phyloP scores from a whole-genome alignment of 495 filamentous ascomycete genomes.

The Parachaetomium inaequale region DNA sequence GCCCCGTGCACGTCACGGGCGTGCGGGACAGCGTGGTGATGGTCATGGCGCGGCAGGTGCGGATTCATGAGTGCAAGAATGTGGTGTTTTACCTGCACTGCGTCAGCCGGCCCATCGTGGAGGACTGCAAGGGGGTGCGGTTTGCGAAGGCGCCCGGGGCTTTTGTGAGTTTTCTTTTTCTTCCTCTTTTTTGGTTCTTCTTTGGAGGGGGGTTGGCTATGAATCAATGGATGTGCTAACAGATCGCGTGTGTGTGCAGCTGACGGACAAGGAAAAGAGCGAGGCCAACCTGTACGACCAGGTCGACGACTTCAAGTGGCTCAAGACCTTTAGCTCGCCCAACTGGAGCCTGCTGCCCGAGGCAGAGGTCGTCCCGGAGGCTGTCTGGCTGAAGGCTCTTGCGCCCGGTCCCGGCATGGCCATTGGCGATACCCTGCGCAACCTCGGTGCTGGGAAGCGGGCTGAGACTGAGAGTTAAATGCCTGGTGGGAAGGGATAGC shows the following conservation, averaged over 20 bases:
- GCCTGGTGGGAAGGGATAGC: background rate
- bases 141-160: conserved; percentile 70
- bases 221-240: conserved; percentile 5
- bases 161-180: conserved; percentile 54
- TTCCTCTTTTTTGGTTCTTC: background rate
- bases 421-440: conserved; percentile 64
- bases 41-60: conserved; percentile 73
- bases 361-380: conserved; percentile 56
- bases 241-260: conserved; percentile 18
- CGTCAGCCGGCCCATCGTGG: conserved; percentile 84
- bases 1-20: conserved; percentile 75
- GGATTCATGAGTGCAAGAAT: conserved; percentile 81
- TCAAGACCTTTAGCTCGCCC: conserved; percentile 78
- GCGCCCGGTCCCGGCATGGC: conserved; percentile 59
- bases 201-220: too few relatives aligned
- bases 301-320: conserved; percentile 97
- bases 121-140: conserved; percentile 72
- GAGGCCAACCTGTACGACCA: conserved; percentile 72
- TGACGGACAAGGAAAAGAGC: conserved; percentile 32
- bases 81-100: conserved; percentile 81
- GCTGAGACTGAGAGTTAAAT: background rate
- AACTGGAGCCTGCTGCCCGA: conserved; percentile 75
- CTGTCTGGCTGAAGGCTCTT: conserved; percentile 68
- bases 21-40: conserved; percentile 72
- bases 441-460: conserved; percentile 43